A percentile compares a stretch with the other conserved stretches of the same genome.
Evolutionary conservation across 306 rosid species (phyloP).

Genomic region (Mucuna pruriens): DNA sequence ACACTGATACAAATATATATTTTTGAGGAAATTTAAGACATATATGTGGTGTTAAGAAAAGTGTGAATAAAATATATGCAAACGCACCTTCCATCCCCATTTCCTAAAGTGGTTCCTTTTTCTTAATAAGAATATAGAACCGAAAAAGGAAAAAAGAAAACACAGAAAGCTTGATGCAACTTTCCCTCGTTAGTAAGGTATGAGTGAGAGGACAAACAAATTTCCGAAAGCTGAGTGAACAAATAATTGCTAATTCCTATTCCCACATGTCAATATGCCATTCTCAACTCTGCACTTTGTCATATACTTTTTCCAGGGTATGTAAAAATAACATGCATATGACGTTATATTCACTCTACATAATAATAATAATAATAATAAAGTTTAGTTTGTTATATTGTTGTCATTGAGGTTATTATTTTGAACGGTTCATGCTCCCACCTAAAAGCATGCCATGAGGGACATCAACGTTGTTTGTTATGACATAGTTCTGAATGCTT

Average conservation of each 20-base stretch:
- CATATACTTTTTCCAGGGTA: not conserved
- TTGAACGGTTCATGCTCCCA: not conserved
- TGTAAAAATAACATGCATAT: no score
- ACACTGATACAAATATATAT: no score
- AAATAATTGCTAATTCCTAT: not conserved
- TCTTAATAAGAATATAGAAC: not conserved
- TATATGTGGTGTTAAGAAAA: not conserved
- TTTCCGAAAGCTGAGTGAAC: conserved; percentile 6
- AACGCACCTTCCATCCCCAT: conserved; percentile 23
- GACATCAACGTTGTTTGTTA: not conserved
- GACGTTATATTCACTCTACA: no score
- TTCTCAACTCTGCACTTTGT: not conserved
- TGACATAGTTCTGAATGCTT: not conserved
- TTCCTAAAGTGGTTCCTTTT: conserved; percentile 25
- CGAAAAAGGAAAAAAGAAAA: not conserved
- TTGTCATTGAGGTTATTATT: not conserved
- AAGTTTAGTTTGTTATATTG: not conserved
- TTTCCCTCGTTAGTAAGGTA: not conserved
- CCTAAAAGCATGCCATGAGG: conserved; percentile 17
- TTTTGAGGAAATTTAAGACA: no score
- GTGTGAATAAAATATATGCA: not conserved
- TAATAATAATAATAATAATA: no score
- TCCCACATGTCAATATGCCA: not conserved
- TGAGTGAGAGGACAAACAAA: not conserved
- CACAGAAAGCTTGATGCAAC: conserved; percentile 13